phyloP scores from a whole-genome alignment of 768 basidiomycete species.

The Boletus tomentosulus region DNA sequence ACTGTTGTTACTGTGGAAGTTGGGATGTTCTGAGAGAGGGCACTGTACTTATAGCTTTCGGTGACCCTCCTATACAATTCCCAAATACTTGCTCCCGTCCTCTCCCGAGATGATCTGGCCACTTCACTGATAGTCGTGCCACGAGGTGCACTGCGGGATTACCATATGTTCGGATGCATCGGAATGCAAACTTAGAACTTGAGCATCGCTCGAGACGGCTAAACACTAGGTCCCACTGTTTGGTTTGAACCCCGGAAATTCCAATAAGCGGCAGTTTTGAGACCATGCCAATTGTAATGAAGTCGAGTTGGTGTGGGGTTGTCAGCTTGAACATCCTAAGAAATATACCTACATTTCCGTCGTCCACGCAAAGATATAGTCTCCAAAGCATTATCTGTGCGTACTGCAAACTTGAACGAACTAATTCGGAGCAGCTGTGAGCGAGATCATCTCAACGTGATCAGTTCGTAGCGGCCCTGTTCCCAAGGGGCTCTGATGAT shows the following conservation, averaged over 20 bases:
- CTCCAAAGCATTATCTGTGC: not conserved
- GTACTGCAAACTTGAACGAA: not conserved
- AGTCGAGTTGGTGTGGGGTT: not conserved
- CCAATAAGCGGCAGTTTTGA: not conserved
- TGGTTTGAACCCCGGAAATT: not conserved
- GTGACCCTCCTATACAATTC: not conserved
- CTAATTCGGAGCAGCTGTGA: not conserved
- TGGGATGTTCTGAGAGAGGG: not conserved
- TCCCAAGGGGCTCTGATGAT: not conserved
- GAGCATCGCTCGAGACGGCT: not conserved
- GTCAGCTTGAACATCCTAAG: not conserved
- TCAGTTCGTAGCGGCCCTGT: not conserved
- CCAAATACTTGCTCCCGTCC: not conserved
- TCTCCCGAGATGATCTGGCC: not conserved
- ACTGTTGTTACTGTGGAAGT: not conserved
- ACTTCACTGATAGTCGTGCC: not conserved
- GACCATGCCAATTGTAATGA: not conserved
- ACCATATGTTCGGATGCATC: not conserved
- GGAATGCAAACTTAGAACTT: not conserved
- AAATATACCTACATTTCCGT: too few species aligned
- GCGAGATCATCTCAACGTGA: not conserved
- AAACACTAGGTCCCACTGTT: not conserved
- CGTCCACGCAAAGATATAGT: not conserved
- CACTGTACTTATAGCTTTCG: not conserved
- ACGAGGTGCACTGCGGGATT: not conserved